phyloP scores from a whole-genome alignment of 495 filamentous ascomycete genomes.

The Amphirosellinia nigrospora region DNA sequence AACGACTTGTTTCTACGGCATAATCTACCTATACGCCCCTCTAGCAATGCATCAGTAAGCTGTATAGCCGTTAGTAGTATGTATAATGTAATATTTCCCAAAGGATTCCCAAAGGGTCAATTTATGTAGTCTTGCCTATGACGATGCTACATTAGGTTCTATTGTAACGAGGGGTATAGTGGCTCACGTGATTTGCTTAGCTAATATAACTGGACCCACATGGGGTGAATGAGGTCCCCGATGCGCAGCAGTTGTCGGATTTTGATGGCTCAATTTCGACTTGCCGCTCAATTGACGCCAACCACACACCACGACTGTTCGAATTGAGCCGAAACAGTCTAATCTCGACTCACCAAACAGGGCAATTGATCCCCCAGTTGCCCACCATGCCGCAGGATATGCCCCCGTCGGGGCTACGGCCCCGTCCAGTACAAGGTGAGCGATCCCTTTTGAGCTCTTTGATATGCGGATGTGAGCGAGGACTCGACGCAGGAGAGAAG shows the following conservation, averaged over 20 bases:
- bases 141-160: too few relatives aligned
- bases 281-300: background rate
- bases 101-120: background rate
- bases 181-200: constrained; percentile 17
- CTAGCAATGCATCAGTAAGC: background rate
- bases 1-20: background rate
- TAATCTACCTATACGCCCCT: background rate
- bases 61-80: background rate
- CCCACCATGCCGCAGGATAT: constrained; percentile 82
- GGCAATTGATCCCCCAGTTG: background rate
- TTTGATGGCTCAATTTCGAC: constrained; percentile 7
- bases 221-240: background rate
- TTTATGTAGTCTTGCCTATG: background rate
- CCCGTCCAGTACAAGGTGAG: constrained; percentile 94
- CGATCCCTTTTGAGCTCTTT: constrained; percentile 18
- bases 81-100: background rate
- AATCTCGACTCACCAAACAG: background rate
- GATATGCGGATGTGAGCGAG: background rate
- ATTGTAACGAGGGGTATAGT: too few relatives aligned
- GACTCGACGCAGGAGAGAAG: background rate
- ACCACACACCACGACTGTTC: constrained; percentile 5
- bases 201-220: background rate
- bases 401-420: constrained; percentile 92
- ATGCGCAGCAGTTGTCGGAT: background rate
- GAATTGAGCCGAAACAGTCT: background rate